phyloP scores from a whole-genome alignment of 2,329 filamentous ascomycete species.

The Byssothecium circinans region DNA sequence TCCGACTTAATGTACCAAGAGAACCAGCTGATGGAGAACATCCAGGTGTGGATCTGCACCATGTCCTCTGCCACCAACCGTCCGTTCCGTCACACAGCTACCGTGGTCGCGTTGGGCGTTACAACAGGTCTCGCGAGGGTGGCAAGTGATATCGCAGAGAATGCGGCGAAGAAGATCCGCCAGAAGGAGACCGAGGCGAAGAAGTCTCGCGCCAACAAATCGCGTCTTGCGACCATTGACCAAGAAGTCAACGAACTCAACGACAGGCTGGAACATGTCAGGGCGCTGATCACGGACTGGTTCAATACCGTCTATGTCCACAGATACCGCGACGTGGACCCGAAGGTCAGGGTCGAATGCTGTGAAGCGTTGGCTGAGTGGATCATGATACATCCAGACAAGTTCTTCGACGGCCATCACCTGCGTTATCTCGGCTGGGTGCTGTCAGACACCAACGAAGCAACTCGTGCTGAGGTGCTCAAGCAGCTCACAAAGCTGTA shows the following conservation, averaged over 20 bases:
- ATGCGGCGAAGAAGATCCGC: slow-evolving; percentile 74
- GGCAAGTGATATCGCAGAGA: slow-evolving; percentile 69
- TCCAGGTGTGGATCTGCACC: slow-evolving; percentile 84
- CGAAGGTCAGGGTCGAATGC: slow-evolving; percentile 85
- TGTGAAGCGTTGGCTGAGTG: slow-evolving; percentile 83
- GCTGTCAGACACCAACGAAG: slow-evolving; percentile 75
- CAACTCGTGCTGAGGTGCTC: slow-evolving; percentile 81
- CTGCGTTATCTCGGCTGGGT: slow-evolving; percentile 95
- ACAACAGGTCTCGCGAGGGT: slow-evolving; percentile 76
- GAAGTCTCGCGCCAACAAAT: slow-evolving; percentile 75
- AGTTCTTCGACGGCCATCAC: slow-evolving; percentile 89
- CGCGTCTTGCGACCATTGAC: slow-evolving; percentile 72
- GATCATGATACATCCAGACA: slow-evolving; percentile 81
- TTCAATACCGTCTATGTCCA: slow-evolving; percentile 95
- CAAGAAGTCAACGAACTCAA: slow-evolving; percentile 70
- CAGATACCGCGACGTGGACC: slow-evolving; percentile 91
- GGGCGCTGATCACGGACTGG: slow-evolving; percentile 76
- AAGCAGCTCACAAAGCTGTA: slow-evolving; percentile 81
- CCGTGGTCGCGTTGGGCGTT: slow-evolving; percentile 78
- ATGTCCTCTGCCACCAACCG: slow-evolving; percentile 87
- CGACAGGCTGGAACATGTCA: slow-evolving; percentile 68
- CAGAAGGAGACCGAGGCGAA: slow-evolving; percentile 77
- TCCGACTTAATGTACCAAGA: slow-evolving; percentile 81
- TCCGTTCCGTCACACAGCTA: slow-evolving; percentile 92
- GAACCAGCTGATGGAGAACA: slow-evolving; percentile 76